Evolutionary conservation across 805 yeast species (phyloP).

Genomic region (Saturnispora zaruensis): DNA sequence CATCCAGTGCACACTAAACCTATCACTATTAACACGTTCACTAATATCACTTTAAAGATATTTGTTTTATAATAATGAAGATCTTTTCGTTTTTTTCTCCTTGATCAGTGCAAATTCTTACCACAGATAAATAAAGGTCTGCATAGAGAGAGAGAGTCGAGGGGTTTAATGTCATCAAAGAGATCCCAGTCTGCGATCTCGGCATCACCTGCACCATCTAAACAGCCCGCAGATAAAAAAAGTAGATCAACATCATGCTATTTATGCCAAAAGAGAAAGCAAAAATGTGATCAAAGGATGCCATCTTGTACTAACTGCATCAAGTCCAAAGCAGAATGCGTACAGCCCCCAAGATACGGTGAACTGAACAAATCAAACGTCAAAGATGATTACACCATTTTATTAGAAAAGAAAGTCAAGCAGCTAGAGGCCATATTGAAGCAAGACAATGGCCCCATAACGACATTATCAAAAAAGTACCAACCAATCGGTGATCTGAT

Average conservation of each 20-base stretch:
- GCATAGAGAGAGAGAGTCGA: background rate
- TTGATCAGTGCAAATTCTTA: background rate
- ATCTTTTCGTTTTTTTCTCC: background rate
- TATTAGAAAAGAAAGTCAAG: conserved; percentile 47
- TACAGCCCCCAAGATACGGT: conserved; percentile 55
- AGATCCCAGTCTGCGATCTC: background rate
- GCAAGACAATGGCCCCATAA: background rate
- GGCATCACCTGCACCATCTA: background rate
- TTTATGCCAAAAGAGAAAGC: conserved; percentile 49
- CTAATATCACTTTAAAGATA: background rate
- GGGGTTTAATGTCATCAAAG: background rate
- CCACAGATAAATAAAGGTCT: background rate
- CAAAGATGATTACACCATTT: conserved; percentile 49
- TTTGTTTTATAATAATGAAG: background rate
- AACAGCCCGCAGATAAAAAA: conserved; percentile 33
- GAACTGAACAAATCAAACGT: conserved; percentile 30
- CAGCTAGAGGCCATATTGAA: conserved; percentile 42
- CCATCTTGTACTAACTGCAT: conserved; percentile 62
- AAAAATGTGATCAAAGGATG: conserved; percentile 55
- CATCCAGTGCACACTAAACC: too few species aligned
- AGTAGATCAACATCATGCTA: conserved; percentile 51
- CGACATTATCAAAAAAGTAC: conserved; percentile 18
- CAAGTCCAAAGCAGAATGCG: conserved; percentile 52
- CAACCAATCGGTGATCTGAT: conserved; percentile 23
- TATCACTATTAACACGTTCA: background rate